These are phyloP conservation scores for Candida manassasensis DNA, from an alignment of 805 yeast species.

Conservation along the genomic window DNA sequence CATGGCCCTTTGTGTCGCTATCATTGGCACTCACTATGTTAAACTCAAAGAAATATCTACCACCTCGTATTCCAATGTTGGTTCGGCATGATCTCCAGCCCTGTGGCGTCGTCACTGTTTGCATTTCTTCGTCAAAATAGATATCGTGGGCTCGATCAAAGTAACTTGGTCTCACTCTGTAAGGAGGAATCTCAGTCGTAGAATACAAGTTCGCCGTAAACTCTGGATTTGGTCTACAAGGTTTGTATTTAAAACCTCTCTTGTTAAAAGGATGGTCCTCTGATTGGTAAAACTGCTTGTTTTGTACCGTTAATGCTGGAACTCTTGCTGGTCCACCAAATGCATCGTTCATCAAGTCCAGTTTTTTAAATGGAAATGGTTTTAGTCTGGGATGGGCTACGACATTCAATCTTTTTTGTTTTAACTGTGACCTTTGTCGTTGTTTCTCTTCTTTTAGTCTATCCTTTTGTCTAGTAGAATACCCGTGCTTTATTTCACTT, in stretches of 20 bases:
- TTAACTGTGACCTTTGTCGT: slow-evolving; percentile 16
- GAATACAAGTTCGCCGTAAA: slow-evolving; percentile 58
- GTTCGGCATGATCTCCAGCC: slow-evolving; percentile 84
- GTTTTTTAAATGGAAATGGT: slow-evolving; percentile 26
- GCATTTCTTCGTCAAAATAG: slow-evolving; percentile 21
- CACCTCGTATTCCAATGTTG: slow-evolving; percentile 73
- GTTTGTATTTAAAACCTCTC: slow-evolving; percentile 74
- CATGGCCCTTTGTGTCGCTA: slow-evolving; percentile 42
- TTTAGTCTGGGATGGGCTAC: slow-evolving; percentile 32
- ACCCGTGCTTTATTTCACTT: slow-evolving; percentile 12
- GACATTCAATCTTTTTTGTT: slow-evolving; percentile 26
- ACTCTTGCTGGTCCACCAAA: slow-evolving; percentile 5
- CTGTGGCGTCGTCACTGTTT: slow-evolving; percentile 48
- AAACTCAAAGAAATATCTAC: slow-evolving; percentile 76
- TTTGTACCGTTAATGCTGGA: slow-evolving; percentile 7
- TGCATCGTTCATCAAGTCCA: slow-evolving; percentile 13
- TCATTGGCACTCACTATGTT: slow-evolving; percentile 45
- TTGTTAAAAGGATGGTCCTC: slow-evolving; percentile 83
- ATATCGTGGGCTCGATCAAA: slow-evolving; percentile 69
- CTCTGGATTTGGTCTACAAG: slow-evolving; percentile 67
- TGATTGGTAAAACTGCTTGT: slow-evolving; percentile 33
- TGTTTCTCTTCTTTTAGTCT: slow-evolving; percentile 14
- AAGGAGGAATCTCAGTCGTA: slow-evolving; percentile 73
- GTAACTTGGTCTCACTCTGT: slow-evolving; percentile 48
- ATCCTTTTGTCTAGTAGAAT: slow-evolving; percentile 24